These are phyloP conservation scores for Penicillium manginii DNA, from an alignment of 495 filamentous ascomycete species.

Conservation along the genomic window DNA sequence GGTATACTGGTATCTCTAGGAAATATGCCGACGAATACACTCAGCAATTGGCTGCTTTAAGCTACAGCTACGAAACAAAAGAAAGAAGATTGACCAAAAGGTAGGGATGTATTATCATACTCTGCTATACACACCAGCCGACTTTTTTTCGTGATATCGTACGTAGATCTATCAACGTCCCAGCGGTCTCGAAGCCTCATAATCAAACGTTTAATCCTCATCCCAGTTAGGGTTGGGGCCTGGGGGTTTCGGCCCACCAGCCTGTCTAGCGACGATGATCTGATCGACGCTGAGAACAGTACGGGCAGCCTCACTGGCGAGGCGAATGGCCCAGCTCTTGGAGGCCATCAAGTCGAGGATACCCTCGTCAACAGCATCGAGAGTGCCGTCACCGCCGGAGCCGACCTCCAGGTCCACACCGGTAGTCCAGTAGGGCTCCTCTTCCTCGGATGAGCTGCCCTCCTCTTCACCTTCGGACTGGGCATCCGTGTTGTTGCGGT, in stretches of 20 bases:
- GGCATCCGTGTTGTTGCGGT: constrained; percentile 45
- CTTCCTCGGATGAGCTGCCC: constrained; percentile 47
- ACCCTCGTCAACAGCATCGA: constrained; percentile 86
- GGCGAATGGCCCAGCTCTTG: constrained; percentile 95
- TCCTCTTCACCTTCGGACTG: constrained; percentile 40
- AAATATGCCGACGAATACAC: no score
- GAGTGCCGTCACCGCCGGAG: constrained; percentile 68
- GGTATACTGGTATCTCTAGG: no score
- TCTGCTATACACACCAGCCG: constrained; percentile 29
- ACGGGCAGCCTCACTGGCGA: constrained; percentile 92
- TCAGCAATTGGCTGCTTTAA: no score
- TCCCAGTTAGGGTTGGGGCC: constrained; percentile 98
- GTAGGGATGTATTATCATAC: constrained; percentile 29
- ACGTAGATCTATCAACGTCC: constrained; percentile 32
- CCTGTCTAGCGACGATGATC: constrained; percentile 97
- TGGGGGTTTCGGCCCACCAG: constrained; percentile 95
- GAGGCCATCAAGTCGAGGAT: constrained; percentile 90
- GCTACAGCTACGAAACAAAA: constrained; percentile 10
- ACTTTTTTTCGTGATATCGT: constrained; percentile 35
- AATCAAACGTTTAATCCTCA: constrained; percentile 69
- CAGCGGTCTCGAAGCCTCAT: constrained; percentile 29
- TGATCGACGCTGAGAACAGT: constrained; percentile 97
- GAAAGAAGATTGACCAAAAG: constrained; percentile 15
- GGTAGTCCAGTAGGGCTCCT: constrained; percentile 78
- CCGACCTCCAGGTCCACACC: constrained; percentile 94